These are phyloP conservation scores for Mesotaenium endlicherianum DNA, from an alignment of 139 green algal species.

Conservation along the genomic window DNA sequence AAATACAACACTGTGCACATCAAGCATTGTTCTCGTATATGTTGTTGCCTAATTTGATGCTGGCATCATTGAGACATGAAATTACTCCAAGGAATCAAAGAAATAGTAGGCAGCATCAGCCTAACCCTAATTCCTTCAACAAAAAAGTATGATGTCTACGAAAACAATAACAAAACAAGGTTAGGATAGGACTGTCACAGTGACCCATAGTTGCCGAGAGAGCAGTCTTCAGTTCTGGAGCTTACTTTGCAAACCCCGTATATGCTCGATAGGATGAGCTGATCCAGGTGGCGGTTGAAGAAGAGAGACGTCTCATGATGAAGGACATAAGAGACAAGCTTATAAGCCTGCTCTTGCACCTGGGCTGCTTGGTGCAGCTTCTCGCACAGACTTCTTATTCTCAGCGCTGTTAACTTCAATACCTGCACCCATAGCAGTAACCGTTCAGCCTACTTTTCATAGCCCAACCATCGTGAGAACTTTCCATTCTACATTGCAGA, in stretches of 20 bases:
- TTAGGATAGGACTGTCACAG: no score
- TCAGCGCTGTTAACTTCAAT: slow-evolving; percentile 36
- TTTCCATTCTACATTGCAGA: no score
- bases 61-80: no score
- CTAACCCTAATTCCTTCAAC: no score
- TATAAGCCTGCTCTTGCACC: slow-evolving; percentile 60
- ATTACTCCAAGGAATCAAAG: no score
- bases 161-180: no score
- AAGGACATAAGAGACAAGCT: slow-evolving; percentile 64
- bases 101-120: no score
- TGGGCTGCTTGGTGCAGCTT: slow-evolving; percentile 15
- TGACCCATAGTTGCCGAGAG: background rate
- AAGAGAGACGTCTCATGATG: slow-evolving; percentile 77
- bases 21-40: no score
- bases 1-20: no score
- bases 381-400: slow-evolving; percentile 46
- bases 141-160: no score
- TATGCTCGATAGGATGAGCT: slow-evolving; percentile 79
- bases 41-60: no score
- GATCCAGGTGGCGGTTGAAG: slow-evolving; percentile 87
- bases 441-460: background rate
- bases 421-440: slow-evolving; percentile 44
- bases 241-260: slow-evolving; percentile 89
- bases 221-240: background rate
- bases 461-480: no score